Evolutionary conservation across 2,329 filamentous ascomycete genomes (phyloP).

Genomic region (Bretziella fagacearum): DNA sequence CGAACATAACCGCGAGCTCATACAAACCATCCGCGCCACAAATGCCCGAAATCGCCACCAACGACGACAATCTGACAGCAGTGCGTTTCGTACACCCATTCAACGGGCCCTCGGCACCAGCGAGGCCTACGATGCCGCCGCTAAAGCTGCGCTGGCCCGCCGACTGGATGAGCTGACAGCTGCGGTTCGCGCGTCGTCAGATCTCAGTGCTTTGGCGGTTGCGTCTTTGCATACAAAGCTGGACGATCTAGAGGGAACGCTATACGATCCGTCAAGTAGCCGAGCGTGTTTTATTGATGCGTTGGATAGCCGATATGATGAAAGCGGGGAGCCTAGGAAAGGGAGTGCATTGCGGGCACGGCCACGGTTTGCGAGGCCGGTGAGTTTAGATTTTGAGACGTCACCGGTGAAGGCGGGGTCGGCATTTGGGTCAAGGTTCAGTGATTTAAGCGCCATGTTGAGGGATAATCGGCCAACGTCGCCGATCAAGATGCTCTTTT

Average conservation of each 20-base stretch:
- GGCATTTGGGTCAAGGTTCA: slow-evolving; percentile 10
- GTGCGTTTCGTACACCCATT: slow-evolving; percentile 8
- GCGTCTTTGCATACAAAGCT: slow-evolving; percentile 11
- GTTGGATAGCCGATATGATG: slow-evolving; percentile 6
- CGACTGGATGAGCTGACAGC: slow-evolving; percentile 12
- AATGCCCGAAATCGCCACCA: slow-evolving; percentile 5
- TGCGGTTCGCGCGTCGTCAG: slow-evolving; percentile 8
- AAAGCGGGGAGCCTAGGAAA: not conserved
- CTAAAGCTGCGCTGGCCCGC: slow-evolving; percentile 11
- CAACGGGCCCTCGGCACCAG: slow-evolving; percentile 12
- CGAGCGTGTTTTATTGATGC: slow-evolving; percentile 9
- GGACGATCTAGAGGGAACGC: slow-evolving; percentile 9
- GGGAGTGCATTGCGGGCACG: slow-evolving; percentile 2
- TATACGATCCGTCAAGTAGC: slow-evolving; percentile 10
- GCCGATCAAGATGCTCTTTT: not conserved
- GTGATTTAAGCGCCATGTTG: slow-evolving; percentile 10
- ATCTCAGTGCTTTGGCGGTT: slow-evolving; percentile 12
- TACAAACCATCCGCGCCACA: slow-evolving; percentile 4
- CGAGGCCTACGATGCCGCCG: slow-evolving; percentile 14
- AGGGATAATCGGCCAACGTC: slow-evolving; percentile 6
- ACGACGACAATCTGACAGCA: slow-evolving; percentile 9
- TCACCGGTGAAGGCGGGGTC: slow-evolving; percentile 7
- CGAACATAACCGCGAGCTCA: no score
- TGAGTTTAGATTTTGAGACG: slow-evolving; percentile 13
- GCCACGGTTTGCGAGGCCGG: slow-evolving; percentile 11